These are phyloP conservation scores for Suillus fuscotomentosus DNA, from an alignment of 768 basidiomycete genomes.

Conservation along the genomic window DNA sequence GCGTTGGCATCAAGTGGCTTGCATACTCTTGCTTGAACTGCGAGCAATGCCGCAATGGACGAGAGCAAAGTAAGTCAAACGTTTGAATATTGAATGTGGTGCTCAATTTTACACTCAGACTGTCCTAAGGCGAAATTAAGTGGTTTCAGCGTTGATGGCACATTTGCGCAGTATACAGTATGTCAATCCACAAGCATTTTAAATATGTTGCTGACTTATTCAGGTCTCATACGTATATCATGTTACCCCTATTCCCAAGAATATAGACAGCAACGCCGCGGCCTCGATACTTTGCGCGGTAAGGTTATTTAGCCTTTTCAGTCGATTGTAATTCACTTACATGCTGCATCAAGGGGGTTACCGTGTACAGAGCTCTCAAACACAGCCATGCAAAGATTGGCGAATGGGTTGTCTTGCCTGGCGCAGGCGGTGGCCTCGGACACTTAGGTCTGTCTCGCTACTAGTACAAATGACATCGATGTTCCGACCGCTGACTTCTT, in stretches of 20 bases:
- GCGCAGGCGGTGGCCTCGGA: slow-evolving; percentile 81
- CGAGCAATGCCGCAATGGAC: slow-evolving; percentile 73
- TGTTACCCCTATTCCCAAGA: slow-evolving; percentile 80
- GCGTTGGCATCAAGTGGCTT: slow-evolving; percentile 84
- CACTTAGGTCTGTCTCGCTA: slow-evolving; percentile 54
- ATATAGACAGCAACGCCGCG: slow-evolving; percentile 60
- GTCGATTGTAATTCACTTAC: background rate
- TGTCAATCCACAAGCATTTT: slow-evolving; percentile 18
- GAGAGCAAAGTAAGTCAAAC: slow-evolving; percentile 63
- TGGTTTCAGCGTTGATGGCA: slow-evolving; percentile 77
- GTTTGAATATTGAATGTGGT: background rate
- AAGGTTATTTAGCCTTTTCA: slow-evolving; percentile 17
- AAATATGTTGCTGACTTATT: slow-evolving; percentile 6
- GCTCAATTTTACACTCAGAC: slow-evolving; percentile 33
- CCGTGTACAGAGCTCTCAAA: slow-evolving; percentile 86
- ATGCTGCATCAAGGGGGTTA: slow-evolving; percentile 56
- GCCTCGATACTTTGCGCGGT: slow-evolving; percentile 80
- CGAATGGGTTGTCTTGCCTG: slow-evolving; percentile 75
- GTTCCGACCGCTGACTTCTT: background rate
- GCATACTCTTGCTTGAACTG: slow-evolving; percentile 74
- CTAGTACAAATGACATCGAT: too few relatives aligned
- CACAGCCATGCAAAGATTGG: slow-evolving; percentile 61
- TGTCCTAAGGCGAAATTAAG: slow-evolving; percentile 59
- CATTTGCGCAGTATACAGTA: slow-evolving; percentile 69
- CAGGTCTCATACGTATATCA: slow-evolving; percentile 67